Evolutionary conservation across 192 early-diverging fungal genomes (phyloP).

Genomic region (Ambispora gerdemannii): DNA sequence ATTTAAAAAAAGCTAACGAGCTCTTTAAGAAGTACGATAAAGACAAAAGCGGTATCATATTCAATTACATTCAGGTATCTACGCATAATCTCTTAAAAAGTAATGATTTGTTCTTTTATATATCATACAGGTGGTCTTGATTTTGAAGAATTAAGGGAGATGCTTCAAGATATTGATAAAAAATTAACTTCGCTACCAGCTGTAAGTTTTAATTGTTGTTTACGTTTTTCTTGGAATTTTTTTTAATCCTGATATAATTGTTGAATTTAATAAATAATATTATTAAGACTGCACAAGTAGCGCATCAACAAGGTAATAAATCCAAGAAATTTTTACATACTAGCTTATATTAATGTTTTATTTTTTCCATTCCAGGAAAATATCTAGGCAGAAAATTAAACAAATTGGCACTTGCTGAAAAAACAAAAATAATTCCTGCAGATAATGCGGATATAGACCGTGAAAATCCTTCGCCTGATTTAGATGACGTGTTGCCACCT

Average conservation of each 20-base stretch:
- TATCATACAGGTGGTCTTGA: slow-evolving; percentile 42
- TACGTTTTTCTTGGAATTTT: no score
- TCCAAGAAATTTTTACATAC: background rate
- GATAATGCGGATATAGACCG: background rate
- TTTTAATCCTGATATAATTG: no score
- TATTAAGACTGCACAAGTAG: slow-evolving; percentile 62
- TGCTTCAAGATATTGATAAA: slow-evolving; percentile 55
- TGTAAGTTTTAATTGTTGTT: slow-evolving; percentile 32
- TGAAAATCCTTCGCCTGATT: slow-evolving; percentile 2
- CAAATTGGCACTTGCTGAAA: slow-evolving; percentile 24
- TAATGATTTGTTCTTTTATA: background rate
- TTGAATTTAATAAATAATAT: no score
- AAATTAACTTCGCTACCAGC: slow-evolving; percentile 51
- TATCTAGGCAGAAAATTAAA: slow-evolving; percentile 49
- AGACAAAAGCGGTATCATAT: slow-evolving; percentile 41
- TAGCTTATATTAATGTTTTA: background rate
- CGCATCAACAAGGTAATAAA: slow-evolving; percentile 49
- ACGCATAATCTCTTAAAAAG: background rate
- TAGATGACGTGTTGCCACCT: slow-evolving; percentile 35
- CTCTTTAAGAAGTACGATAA: slow-evolving; percentile 49
- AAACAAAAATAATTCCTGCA: background rate
- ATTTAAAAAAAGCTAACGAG: slow-evolving; percentile 46
- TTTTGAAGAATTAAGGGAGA: slow-evolving; percentile 45
- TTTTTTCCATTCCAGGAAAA: background rate
- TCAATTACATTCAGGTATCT: background rate